These are phyloP conservation scores for Colletotrichum liriopes DNA, from an alignment of 2,329 filamentous ascomycete genomes.

Conservation along the genomic window DNA sequence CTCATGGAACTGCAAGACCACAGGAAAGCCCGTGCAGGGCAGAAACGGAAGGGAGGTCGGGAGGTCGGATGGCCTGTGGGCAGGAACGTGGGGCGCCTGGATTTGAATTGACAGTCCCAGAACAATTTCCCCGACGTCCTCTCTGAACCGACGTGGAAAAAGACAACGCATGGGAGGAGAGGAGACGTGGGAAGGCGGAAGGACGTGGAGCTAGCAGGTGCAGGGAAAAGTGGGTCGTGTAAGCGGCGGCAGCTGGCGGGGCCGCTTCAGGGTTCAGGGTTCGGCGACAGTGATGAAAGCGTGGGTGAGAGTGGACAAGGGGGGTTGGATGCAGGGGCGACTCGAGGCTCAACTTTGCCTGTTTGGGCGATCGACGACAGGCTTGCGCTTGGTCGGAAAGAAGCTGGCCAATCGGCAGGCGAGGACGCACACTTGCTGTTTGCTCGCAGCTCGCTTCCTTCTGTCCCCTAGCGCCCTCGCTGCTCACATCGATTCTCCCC, in stretches of 20 bases:
- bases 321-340: background rate
- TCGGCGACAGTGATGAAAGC: background rate
- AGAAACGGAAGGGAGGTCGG: background rate
- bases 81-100: background rate
- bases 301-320: background rate
- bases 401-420: conserved; percentile 30
- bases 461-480: too few relatives aligned
- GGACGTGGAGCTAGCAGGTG: background rate
- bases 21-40: conserved; percentile 8
- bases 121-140: background rate
- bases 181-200: background rate
- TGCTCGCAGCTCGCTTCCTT: background rate
- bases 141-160: background rate
- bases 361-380: conserved; percentile 28
- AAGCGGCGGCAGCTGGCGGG: background rate
- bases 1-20: conserved; percentile 9
- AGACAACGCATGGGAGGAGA: background rate
- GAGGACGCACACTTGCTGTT: conserved; percentile 8
- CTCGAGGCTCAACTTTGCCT: conserved; percentile 18
- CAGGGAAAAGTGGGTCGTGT: conserved; percentile 5
- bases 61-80: background rate
- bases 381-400: conserved; percentile 20
- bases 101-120: background rate
- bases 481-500: background rate
- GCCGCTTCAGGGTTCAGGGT: conserved; percentile 24